phyloP scores from a whole-genome alignment of 164 flowering plant genomes.

The Hamamelis virginiana region DNA sequence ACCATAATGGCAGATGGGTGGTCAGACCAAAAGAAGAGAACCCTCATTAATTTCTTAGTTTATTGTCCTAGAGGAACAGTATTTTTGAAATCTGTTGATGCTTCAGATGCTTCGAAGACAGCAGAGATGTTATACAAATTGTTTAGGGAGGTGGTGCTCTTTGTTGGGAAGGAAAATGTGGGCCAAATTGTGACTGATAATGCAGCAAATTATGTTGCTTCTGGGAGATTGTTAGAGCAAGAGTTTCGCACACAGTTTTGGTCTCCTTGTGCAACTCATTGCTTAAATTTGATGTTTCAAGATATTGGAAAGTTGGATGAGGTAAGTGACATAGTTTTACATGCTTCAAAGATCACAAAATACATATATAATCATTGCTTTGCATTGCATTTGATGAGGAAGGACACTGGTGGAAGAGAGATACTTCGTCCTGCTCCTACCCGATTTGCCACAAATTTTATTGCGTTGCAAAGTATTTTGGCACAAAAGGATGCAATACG shows the following conservation, averaged over 20 bases:
- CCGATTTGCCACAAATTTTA: background rate
- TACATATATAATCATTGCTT: background rate
- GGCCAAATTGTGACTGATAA: conserved; percentile 9
- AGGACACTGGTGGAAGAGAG: conserved; percentile 1
- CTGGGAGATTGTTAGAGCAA: conserved; percentile 4
- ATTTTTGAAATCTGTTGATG: conserved; percentile 6
- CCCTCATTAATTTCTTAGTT: conserved; percentile 1
- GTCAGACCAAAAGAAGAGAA: background rate
- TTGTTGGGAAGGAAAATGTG: conserved; percentile 3
- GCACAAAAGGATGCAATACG: background rate
- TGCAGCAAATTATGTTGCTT: conserved; percentile 14
- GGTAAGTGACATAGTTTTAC: background rate
- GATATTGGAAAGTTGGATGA: conserved; percentile 4
- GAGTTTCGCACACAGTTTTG: conserved; percentile 3
- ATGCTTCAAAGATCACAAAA: background rate
- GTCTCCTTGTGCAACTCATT: conserved; percentile 6
- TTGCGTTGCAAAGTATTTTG: background rate
- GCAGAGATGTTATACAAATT: background rate
- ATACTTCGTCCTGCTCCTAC: background rate
- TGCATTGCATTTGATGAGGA: conserved; percentile 6
- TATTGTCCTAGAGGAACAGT: background rate
- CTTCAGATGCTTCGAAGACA: background rate
- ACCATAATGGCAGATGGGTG: conserved; percentile 8
- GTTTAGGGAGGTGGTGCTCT: conserved; percentile 5
- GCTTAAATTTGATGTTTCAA: conserved; percentile 4